Evolutionary conservation across 306 rosid genomes (phyloP).

Genomic region (Vigna trinervia): DNA sequence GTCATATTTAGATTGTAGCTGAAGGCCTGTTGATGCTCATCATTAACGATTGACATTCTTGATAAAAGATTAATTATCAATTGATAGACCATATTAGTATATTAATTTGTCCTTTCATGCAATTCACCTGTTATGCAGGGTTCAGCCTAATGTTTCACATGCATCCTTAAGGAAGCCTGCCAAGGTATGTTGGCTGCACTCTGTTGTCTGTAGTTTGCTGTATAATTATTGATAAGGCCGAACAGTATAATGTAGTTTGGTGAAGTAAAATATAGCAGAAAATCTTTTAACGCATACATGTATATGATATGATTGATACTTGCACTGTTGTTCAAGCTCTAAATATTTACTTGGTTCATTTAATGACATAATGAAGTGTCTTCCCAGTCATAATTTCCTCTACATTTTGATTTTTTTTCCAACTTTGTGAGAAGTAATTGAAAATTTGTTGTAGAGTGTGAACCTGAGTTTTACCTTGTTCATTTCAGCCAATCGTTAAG

Average conservation of each 20-base stretch:
- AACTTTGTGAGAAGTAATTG: conserved; percentile 2
- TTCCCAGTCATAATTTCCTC: conserved; percentile 17
- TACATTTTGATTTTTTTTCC: conserved; percentile 28
- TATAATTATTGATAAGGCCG: not conserved
- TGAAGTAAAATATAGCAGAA: conserved; percentile 10
- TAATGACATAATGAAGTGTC: conserved; percentile 3
- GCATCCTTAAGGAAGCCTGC: conserved; percentile 58
- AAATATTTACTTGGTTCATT: conserved; percentile 13
- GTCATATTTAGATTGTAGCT: not conserved
- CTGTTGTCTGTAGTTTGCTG: not conserved
- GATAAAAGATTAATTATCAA: not conserved
- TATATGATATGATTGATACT: not conserved
- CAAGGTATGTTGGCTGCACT: conserved; percentile 57
- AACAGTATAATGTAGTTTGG: not conserved
- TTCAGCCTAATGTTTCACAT: conserved; percentile 49
- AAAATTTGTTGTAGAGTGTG: not conserved
- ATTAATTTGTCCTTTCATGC: conserved; percentile 38
- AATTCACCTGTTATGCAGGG: conserved; percentile 59
- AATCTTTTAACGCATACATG: not conserved
- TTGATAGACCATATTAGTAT: conserved; percentile 13
- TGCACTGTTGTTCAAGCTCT: conserved; percentile 16
- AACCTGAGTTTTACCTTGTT: conserved; percentile 36
- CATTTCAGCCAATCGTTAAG: conserved; percentile 67
- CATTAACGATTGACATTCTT: not conserved
- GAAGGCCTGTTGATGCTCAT: not conserved